These are phyloP conservation scores for Pseudopyricularia cyperi DNA, from an alignment of 2,329 filamentous ascomycete species.

Conservation along the genomic window DNA sequence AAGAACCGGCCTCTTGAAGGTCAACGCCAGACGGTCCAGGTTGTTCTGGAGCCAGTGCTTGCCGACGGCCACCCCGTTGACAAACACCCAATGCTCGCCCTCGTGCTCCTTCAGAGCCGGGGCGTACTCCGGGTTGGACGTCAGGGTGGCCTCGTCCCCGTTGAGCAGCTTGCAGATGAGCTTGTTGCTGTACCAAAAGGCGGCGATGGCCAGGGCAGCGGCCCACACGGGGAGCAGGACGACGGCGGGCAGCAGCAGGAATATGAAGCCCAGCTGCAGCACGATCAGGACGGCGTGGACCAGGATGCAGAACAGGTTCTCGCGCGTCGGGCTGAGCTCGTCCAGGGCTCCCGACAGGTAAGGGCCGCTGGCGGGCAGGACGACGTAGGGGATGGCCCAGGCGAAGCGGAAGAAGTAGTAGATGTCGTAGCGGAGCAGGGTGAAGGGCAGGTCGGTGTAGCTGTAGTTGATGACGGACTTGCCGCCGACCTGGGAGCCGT, in stretches of 20 bases:
- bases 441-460: constrained; percentile 44
- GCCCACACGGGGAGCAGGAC: constrained; percentile 36
- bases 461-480: constrained; percentile 44
- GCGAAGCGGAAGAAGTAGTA: constrained; percentile 40
- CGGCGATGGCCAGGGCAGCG: constrained; percentile 21
- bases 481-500: constrained; percentile 45
- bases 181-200: constrained; percentile 37
- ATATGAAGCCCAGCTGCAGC: constrained; percentile 46
- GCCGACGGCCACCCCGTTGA: constrained; percentile 59
- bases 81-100: constrained; percentile 65
- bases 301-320: constrained; percentile 42
- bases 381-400: constrained; percentile 45
- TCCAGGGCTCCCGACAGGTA: constrained; percentile 40
- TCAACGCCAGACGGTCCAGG: constrained; percentile 56
- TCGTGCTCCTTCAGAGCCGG: constrained; percentile 32
- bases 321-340: constrained; percentile 46
- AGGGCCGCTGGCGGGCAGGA: constrained; percentile 40
- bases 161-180: constrained; percentile 40
- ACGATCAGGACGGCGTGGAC: constrained; percentile 46
- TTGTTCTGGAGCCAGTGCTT: constrained; percentile 58
- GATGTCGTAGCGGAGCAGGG: constrained; percentile 37
- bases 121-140: constrained; percentile 40
- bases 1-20: constrained; percentile 56
- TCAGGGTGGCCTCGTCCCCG: constrained; percentile 32
- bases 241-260: constrained; percentile 35